phyloP scores from a whole-genome alignment of 2,329 filamentous ascomycete species.

The Pseudocercospora ulei region DNA sequence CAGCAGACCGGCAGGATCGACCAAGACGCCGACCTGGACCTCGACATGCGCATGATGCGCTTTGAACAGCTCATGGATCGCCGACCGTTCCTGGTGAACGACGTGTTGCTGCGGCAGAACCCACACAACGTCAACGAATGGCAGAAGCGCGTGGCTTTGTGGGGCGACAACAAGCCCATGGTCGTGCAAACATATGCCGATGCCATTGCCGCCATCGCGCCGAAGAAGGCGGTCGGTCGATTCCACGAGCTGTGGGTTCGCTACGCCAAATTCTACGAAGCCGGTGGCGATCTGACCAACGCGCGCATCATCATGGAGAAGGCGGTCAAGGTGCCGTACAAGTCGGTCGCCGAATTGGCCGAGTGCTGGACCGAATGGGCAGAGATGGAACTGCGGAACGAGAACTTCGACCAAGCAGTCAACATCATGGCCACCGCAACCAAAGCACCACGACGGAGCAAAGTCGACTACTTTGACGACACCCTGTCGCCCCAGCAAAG shows the following conservation, averaged over 20 bases:
- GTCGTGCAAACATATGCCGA: slow-evolving; percentile 90
- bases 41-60: slow-evolving; percentile 93
- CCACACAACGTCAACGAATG: slow-evolving; percentile 93
- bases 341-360: slow-evolving; percentile 89
- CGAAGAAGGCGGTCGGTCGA: slow-evolving; percentile 85
- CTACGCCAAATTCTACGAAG: slow-evolving; percentile 95
- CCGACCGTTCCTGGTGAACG: slow-evolving; percentile 88
- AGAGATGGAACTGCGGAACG: slow-evolving; percentile 90
- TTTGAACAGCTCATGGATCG: slow-evolving; percentile 98
- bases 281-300: slow-evolving; percentile 69
- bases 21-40: slow-evolving; percentile 78
- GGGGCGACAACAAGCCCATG: slow-evolving; percentile 86
- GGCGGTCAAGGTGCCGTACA: slow-evolving; percentile 94
- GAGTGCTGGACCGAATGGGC: slow-evolving; percentile 99
- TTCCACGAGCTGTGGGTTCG: slow-evolving; percentile 95
- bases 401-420: slow-evolving; percentile 90
- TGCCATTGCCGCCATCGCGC: slow-evolving; percentile 83
- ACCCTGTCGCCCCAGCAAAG: slow-evolving; percentile 85
- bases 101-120: slow-evolving; percentile 88
- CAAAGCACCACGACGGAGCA: slow-evolving; percentile 93
- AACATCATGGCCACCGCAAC: slow-evolving; percentile 96
- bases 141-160: slow-evolving; percentile 91
- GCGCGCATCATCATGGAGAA: slow-evolving; percentile 94
- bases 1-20: slow-evolving; percentile 70
- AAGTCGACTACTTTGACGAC: slow-evolving; percentile 98